Conservation (phyloP, 768 basidiomycete genomes). For the Collybia sp. region DNA sequence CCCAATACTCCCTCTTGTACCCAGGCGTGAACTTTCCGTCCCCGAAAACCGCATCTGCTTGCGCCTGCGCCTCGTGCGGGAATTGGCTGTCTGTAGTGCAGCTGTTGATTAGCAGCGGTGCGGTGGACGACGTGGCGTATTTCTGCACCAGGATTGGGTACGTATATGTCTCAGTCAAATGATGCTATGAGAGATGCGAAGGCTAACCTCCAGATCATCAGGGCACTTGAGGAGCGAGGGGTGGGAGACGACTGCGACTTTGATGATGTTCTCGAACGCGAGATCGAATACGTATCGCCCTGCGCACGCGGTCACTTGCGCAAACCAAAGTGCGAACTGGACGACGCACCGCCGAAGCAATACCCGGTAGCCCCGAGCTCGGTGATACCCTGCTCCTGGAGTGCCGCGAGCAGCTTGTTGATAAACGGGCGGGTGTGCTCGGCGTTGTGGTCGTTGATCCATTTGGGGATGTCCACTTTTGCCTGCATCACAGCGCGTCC, state of each 20-base stretch:
- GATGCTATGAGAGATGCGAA: neutral
- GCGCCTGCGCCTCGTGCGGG: slow-evolving; percentile 32
- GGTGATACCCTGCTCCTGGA: slow-evolving; percentile 27
- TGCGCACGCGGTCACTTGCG: slow-evolving; percentile 19
- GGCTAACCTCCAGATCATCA: slow-evolving; percentile 53
- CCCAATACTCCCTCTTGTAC: slow-evolving; percentile 42
- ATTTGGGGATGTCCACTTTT: slow-evolving; percentile 21
- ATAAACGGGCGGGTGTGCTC: slow-evolving; percentile 16
- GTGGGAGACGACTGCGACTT: slow-evolving; percentile 48
- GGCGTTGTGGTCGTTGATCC: slow-evolving; percentile 23
- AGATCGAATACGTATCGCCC: slow-evolving; percentile 58
- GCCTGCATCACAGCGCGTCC: neutral
- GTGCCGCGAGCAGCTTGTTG: slow-evolving; percentile 21
- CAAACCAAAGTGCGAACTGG: neutral
- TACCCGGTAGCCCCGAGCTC: slow-evolving; percentile 24
- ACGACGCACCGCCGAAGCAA: slow-evolving; percentile 19
- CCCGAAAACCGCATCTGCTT: slow-evolving; percentile 45
- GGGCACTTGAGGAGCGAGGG: slow-evolving; percentile 59
- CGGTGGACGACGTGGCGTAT: slow-evolving; percentile 38
- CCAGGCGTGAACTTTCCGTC: slow-evolving; percentile 35
- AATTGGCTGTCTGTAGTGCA: slow-evolving; percentile 47
- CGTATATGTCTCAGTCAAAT: neutral
- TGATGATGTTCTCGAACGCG: slow-evolving; percentile 48
- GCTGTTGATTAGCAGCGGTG: slow-evolving; percentile 62
- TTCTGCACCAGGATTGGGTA: slow-evolving; percentile 29